Base-by-base conservation (phyloP, 768 basidiomycete species). In the Ramaria sp. region DNA sequence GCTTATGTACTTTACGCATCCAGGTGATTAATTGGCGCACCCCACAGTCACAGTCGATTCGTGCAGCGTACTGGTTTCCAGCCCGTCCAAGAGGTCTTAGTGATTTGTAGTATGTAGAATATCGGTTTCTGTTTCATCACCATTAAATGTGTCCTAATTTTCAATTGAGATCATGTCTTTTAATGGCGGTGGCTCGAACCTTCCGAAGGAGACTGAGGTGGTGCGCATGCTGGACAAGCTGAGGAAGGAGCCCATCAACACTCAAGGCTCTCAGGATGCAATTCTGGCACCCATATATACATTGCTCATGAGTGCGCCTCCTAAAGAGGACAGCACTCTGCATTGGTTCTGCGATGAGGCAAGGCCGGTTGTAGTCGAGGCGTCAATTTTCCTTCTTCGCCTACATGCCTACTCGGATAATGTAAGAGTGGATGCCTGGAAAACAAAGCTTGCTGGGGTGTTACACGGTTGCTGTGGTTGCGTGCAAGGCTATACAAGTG, bases 271-370 rank as follows among this genome's bases (percentile, higher is more conserved):
- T 47, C 67, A 75, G 34, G 77, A 80, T 59, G 66, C 65, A 32
- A 67, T 78, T 18, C 70, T 88, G 9, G 69, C 64, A 1, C 69
- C 64, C 2, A 65, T 85, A 39, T 83, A 75, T 62, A 66, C 65
- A 12, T 77, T 80, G 63, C 68, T 88, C 9, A 75, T 84, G 67
- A 67, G 65, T 18, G 68, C 73, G 0, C 68, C 71, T 3, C 66
- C 69, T 48, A 64, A 66, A 44, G 59, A 67, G 30, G 73, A 74
- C 48, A 66, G 69, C 30, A 58, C 57, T 28, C 56, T 76, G 51
- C 92, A 96, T 62, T 94, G 90, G 89, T 94, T 86, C 65, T 96
- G 93, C 66, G 65, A 69, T 27, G 73, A 75, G 36, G 83, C 82
- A 3, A 69, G 77, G 30, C 64, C 73, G 8, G 69, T 78, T 32